Base-by-base conservation (phyloP, 1,139 yeast genomes). In the Candida pseudocylindracea region DNA sequence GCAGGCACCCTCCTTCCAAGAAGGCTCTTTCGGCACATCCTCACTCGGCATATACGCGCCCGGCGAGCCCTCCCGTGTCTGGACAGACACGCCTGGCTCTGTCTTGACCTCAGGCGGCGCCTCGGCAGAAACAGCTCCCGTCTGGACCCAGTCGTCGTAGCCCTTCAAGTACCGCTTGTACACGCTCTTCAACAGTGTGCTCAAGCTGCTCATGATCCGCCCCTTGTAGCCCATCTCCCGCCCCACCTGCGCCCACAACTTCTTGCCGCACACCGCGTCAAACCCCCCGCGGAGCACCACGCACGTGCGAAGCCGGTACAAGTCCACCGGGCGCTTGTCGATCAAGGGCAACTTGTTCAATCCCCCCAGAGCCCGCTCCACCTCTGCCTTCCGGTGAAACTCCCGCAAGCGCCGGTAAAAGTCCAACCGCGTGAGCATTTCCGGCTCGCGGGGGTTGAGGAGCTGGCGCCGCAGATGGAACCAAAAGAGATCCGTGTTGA, bases 151-250 rank as follows among this genome's bases (percentile, higher is more conserved):
- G 12, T 42, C 31, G 37, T 56, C 63, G 33, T 53, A 51, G 0
- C 59, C 60, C 35, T 51, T 51, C 25, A 57, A 42, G 13, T 54
- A 47, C 33, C 48, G 45, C 32, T 56, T 55, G 39, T 69, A 71
- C 1, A 78, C 67, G 1, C 67, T 52, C 44, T 75, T 70, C 36
- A 79, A 53, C 0, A 81, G 65, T 7, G 81, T 68, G 12, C 83
- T 71, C 34, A 75, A 51, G 15, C 83, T 72, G 24, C 80, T 72
- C 67, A 72, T 68, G 31, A 69, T 66, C 40, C 69, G 62, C 3
- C 78, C 81, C 29, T 68, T 63, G 45, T 72, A 75, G 0, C 92
- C 92, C 34, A 79, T 53, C 41, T 76, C 92, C 34, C 83, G 56
- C 10, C 88, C 88, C 13, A 72, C 60, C 42, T 63, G 70, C 1